Evolutionary conservation across 441 rosid genomes (phyloP).

Genomic region (Aleurites moluccanus): DNA sequence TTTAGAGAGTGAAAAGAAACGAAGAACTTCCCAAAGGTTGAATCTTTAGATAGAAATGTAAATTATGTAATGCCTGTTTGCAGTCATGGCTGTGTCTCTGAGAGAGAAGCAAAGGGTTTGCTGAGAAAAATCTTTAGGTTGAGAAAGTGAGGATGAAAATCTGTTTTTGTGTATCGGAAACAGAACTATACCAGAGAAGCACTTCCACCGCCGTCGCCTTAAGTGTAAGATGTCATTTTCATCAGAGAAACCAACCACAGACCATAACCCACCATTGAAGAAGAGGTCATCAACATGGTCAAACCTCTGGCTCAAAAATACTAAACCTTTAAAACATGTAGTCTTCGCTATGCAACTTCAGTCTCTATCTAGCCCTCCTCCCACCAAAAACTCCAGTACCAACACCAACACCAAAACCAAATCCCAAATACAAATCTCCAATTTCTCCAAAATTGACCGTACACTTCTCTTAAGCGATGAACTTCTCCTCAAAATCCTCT

Average conservation of each 20-base stretch:
- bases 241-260: slow-evolving; percentile 35
- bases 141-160: not conserved
- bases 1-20: not conserved
- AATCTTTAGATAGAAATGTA: slow-evolving; percentile 2
- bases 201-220: not conserved
- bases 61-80: not conserved
- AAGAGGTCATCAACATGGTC: slow-evolving; percentile 67
- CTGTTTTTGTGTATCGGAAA: not conserved
- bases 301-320: slow-evolving; percentile 59
- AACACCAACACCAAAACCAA: slow-evolving; percentile 19
- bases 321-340: slow-evolving; percentile 51
- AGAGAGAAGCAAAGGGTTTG: not conserved
- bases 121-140: not conserved
- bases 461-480: slow-evolving; percentile 65
- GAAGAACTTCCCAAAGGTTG: not conserved
- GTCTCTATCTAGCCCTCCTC: slow-evolving; percentile 34
- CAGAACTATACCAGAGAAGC: not conserved
- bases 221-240: slow-evolving; percentile 44
- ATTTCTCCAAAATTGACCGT: slow-evolving; percentile 46
- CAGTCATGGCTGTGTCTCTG: not conserved
- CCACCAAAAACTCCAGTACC: slow-evolving; percentile 32
- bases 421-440: slow-evolving; percentile 44
- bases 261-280: slow-evolving; percentile 41
- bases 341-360: slow-evolving; percentile 57
- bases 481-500: slow-evolving; percentile 55